Evolutionary conservation across 805 yeast genomes (phyloP).

Genomic region (Clavispora santaluciae): DNA sequence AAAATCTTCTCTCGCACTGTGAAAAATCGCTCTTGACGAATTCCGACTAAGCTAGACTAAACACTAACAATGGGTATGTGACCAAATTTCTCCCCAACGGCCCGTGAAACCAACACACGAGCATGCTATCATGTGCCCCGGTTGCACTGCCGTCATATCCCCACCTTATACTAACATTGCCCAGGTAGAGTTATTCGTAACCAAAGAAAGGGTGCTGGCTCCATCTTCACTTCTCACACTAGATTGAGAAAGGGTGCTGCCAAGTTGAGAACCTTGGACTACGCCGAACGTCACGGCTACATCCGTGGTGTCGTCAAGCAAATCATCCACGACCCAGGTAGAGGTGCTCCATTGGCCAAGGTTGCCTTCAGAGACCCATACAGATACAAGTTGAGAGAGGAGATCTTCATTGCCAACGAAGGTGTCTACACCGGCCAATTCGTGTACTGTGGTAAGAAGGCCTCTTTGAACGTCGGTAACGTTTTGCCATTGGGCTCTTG

Average conservation of each 20-base stretch:
- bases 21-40: conserved; percentile 1
- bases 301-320: conserved; percentile 9
- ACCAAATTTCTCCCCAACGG: background rate
- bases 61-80: conserved; percentile 18
- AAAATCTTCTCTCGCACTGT: background rate
- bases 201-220: conserved; percentile 10
- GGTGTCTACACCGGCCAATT: conserved; percentile 8
- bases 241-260: conserved; percentile 10
- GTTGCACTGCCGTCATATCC: too few relatives aligned
- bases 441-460: conserved; percentile 7
- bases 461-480: conserved; percentile 7
- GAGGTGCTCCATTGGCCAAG: conserved; percentile 9
- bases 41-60: conserved; percentile 9
- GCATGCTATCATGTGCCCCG: too few relatives aligned
- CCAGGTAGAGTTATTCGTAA: conserved; percentile 8
- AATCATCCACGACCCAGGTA: conserved; percentile 9
- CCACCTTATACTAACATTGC: conserved; percentile 2
- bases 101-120: background rate
- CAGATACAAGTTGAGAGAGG: conserved; percentile 6
- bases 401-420: conserved; percentile 8
- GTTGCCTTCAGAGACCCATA: conserved; percentile 8
- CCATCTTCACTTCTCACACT: conserved; percentile 8
- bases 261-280: conserved; percentile 8
- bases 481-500: conserved; percentile 4
- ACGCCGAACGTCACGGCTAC: conserved; percentile 7